Evolutionary conservation across 768 basidiomycete species (phyloP), one percentile per base, ranked within the genome.

Genomic region (Suillus decipiens): DNA sequence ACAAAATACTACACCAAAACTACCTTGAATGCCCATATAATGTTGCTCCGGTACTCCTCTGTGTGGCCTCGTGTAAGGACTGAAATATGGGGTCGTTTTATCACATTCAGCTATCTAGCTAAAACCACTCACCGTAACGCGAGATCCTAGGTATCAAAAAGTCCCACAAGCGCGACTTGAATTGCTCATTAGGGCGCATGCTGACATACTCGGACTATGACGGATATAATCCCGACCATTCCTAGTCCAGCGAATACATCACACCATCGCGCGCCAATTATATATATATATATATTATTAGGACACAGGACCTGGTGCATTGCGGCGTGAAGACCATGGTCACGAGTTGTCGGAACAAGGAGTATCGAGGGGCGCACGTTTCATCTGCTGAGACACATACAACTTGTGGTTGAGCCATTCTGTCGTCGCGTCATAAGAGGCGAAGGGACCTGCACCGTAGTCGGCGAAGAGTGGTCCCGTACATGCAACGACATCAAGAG

Each of bases 201-300:
- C 9, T 42, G 6, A 59, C 41, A 7, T 72, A 71, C 55, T 71
- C 71, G 37, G 69, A 67, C 69, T 68, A 73, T 14, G 14, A 54
- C 4, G 68, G 69, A 63, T 63, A 68, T 9, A 57, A 59, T 5
- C 71, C 71, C 2, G 68, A 63, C n/a, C 24, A n/a, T 57, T 51
- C 70, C 68, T 66, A 70, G 33, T 72, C 70, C 28, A 45, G 31
- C 12, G 33, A 7, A 31, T 68, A 73, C 1, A 69, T 39, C 10
- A 24, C 59, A 12, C 56, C 67, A 17, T 64, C 62, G 24, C 14
- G 59, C 10, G 61, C 67, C 15, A 71, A n/a, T n/a, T n/a, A n/a
- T n/a, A n/a, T n/a, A n/a, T n/a, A n/a, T n/a, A 66, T 22, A 72
- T 66, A 72, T 66, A 37, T 70, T 69, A 7, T 63, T 63, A 11